phyloP scores from a whole-genome alignment of 306 rosid genomes.

The Oxytropis ochrocephala region DNA sequence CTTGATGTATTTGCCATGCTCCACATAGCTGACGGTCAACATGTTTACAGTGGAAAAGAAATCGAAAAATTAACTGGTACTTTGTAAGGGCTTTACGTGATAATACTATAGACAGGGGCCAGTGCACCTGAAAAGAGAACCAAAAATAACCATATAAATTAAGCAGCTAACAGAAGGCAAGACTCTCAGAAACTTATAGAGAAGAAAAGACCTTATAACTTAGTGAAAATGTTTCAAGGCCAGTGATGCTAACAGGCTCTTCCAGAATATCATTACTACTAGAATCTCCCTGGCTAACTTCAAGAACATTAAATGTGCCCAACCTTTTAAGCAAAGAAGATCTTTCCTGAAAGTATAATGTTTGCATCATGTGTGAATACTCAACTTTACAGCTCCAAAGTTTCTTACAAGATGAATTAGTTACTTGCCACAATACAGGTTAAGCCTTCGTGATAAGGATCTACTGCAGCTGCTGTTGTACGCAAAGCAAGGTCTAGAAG shows the following conservation, averaged over 20 bases:
- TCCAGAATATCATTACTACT: constrained; percentile 47
- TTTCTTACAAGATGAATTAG: constrained; percentile 21
- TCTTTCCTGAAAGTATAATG: constrained; percentile 61
- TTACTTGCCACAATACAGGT: constrained; percentile 85
- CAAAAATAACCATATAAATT: constrained; percentile 13
- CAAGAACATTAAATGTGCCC: constrained; percentile 52
- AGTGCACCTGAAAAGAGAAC: constrained; percentile 60
- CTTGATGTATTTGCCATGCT: constrained; percentile 99
- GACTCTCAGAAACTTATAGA: constrained; percentile 12
- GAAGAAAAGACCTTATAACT: constrained; percentile 68
- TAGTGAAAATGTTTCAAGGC: constrained; percentile 87
- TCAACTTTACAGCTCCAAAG: background rate
- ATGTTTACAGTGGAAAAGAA: constrained; percentile 89
- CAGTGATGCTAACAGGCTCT: constrained; percentile 68
- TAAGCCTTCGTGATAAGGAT: constrained; percentile 91
- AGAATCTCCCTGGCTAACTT: constrained; percentile 36
- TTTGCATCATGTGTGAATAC: constrained; percentile 2
- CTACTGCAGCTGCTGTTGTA: constrained; percentile 91
- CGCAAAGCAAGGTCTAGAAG: constrained; percentile 97
- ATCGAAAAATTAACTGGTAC: constrained; percentile 87
- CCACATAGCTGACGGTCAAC: constrained; percentile 95
- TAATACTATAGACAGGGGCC: constrained; percentile 94
- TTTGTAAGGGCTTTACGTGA: constrained; percentile 76
- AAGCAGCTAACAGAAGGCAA: background rate
- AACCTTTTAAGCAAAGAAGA: constrained; percentile 73